Evolutionary conservation across 495 filamentous ascomycete species (phyloP), one percentile per base, ranked within the genome.

Genomic region (Neurospora sp.): DNA sequence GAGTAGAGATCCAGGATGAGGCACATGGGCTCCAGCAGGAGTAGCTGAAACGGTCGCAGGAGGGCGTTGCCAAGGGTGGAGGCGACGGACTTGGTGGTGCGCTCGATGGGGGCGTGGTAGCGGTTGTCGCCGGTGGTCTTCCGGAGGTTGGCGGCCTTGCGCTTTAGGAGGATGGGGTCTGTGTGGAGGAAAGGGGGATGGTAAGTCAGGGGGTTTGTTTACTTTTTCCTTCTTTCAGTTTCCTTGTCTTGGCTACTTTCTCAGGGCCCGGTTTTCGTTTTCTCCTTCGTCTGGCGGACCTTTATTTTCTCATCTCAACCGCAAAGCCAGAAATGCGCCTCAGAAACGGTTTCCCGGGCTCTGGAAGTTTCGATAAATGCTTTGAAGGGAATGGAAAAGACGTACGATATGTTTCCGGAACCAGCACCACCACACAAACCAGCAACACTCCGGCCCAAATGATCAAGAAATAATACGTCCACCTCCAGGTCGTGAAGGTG

Each of bases 371-470:
- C 31, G 8, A 27, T 39, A 9, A 22, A 14, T 17, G 27, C 71
- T 41, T 42, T 22, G 12, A 73, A 22, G 9, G 17, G 40, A 20
- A 9, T 16, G 69, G 16, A 4, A 27, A 83, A 65, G 27, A 35
- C 83, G 20, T 72, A 86, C 92, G 92, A 77, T 97, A 99, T 0
- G 96, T 98, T 82, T 98, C 95, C 2, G 96, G 95, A 3, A 97
- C 93, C 31, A 94, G 85, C 27, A 93, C 76, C 65, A 89, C 76
- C 22, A 99, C 88, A 72, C 86, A 82, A 7, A 83, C 79, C 9
- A 94, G 83, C 74, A 91, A 78, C 35, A 86, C 77, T 9, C 83
- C 87, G 3, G 92, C 86, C 94, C 94, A 97, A 17, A 97, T 97
- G 8, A 96, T 77, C 48, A 97, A 84, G 3, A 83, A 87, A 79